Conservation (phyloP, 2,329 filamentous ascomycete species). For the Diaporthe ampelina region DNA sequence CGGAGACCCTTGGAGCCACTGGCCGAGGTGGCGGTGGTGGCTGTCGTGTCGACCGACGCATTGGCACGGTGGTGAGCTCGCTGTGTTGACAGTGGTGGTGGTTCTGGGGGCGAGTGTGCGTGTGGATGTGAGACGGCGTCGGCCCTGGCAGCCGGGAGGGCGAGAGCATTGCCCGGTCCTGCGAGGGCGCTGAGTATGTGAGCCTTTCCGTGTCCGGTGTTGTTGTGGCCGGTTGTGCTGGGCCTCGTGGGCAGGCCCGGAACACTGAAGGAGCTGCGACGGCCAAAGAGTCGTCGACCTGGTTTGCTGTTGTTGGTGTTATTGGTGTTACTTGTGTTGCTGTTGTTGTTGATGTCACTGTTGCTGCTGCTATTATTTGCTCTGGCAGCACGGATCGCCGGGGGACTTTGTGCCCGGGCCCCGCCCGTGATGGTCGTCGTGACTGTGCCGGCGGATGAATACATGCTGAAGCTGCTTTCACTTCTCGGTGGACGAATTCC, state of each 20-base stretch:
- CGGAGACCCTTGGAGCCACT: neutral
- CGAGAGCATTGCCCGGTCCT: slow-evolving; percentile 8
- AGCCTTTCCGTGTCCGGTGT: neutral
- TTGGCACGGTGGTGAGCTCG: neutral
- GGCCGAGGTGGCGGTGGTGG: slow-evolving; percentile 4
- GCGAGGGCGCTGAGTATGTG: slow-evolving; percentile 17
- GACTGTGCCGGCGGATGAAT: slow-evolving; percentile 15
- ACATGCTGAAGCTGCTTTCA: slow-evolving; percentile 20
- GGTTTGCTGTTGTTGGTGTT: neutral
- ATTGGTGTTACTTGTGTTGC: neutral
- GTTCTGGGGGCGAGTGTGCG: neutral
- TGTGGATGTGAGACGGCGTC: neutral
- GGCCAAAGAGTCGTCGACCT: slow-evolving; percentile 33
- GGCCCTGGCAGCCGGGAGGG: neutral
- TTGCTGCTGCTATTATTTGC: neutral
- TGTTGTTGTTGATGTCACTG: neutral
- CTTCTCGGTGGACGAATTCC: slow-evolving; percentile 23
- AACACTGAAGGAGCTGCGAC: slow-evolving; percentile 38
- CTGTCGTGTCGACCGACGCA: slow-evolving; percentile 27
- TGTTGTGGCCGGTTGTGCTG: neutral
- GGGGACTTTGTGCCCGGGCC: neutral
- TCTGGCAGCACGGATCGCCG: slow-evolving; percentile 2
- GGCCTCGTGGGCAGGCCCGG: slow-evolving; percentile 37
- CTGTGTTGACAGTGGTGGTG: neutral
- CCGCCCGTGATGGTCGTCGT: slow-evolving; percentile 36